Conservation (phyloP, 352 stramenopile species). For the Phytophthora nicotianae region DNA sequence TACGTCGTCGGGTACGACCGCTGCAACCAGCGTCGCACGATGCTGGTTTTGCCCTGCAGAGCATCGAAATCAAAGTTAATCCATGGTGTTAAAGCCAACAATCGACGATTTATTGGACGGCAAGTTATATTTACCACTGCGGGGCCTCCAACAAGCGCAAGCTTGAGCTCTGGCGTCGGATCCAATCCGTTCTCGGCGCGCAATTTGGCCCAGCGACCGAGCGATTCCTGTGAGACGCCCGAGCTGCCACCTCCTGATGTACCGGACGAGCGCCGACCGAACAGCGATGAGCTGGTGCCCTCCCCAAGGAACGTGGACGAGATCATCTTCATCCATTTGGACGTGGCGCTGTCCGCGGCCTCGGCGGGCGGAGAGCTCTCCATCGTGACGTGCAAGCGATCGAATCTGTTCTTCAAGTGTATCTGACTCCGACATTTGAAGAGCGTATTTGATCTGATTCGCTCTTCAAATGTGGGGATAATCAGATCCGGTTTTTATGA, state of each 20-base stretch:
- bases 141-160: slow-evolving; percentile 77
- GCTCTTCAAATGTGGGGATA: no score
- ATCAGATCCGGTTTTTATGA: no score
- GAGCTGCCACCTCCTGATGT: slow-evolving; percentile 1
- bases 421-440: background rate
- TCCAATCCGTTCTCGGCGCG: slow-evolving; percentile 42
- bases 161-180: slow-evolving; percentile 73
- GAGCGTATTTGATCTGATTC: no score
- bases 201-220: slow-evolving; percentile 26
- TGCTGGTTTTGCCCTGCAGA: slow-evolving; percentile 80
- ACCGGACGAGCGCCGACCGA: slow-evolving; percentile 39
- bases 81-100: background rate
- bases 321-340: slow-evolving; percentile 86
- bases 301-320: slow-evolving; percentile 82
- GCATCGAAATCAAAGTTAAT: slow-evolving; percentile 1
- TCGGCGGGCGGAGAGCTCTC: slow-evolving; percentile 21
- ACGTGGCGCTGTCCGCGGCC: slow-evolving; percentile 49
- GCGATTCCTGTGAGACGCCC: slow-evolving; percentile 14
- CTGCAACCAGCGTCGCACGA: slow-evolving; percentile 77
- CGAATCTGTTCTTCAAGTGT: no score
- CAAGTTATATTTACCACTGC: slow-evolving; percentile 53
- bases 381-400: slow-evolving; percentile 13
- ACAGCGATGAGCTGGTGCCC: slow-evolving; percentile 38
- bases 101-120: background rate
- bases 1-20: slow-evolving; percentile 75